Evolutionary conservation across 2,329 filamentous ascomycete genomes (phyloP).

Genomic region (Penicillium sumatraense): DNA sequence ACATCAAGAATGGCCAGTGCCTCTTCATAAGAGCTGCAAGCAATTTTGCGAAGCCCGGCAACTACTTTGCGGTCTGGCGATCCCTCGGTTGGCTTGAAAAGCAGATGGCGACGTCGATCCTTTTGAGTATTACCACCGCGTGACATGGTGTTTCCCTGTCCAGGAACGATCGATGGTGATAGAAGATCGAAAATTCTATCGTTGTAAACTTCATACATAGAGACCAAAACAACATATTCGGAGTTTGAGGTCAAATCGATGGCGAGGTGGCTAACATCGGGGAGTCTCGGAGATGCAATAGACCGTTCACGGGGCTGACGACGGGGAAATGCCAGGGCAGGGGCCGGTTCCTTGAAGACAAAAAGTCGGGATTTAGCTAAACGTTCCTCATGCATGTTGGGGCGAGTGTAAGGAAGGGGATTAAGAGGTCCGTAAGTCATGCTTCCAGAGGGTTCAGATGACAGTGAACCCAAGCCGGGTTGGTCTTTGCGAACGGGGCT

Average conservation of each 20-base stretch:
- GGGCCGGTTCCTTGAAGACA: constrained; percentile 59
- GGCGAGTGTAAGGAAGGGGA: constrained; percentile 33
- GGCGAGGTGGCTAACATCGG: constrained; percentile 72
- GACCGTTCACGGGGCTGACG: constrained; percentile 68
- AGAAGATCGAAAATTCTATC: constrained; percentile 96
- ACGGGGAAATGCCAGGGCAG: constrained; percentile 61
- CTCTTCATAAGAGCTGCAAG: constrained; percentile 80
- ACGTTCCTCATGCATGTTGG: constrained; percentile 27
- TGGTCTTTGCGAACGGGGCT: constrained; percentile 12
- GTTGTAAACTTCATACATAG: constrained; percentile 99
- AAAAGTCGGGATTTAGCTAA: constrained; percentile 44
- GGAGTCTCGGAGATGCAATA: constrained; percentile 72
- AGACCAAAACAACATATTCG: constrained; percentile 87
- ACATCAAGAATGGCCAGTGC: constrained; percentile 89
- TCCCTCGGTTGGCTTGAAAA: constrained; percentile 90
- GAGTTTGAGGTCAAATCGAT: constrained; percentile 69
- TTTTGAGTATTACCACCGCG: constrained; percentile 60
- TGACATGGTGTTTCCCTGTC: constrained; percentile 43
- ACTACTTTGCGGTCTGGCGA: constrained; percentile 94
- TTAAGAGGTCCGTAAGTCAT: constrained; percentile 17
- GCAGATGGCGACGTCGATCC: constrained; percentile 76
- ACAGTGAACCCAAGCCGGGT: constrained; percentile 4
- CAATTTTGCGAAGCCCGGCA: constrained; percentile 85
- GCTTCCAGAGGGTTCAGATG: constrained; percentile 17
- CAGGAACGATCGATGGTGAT: constrained; percentile 57